Evolutionary conservation across 2,329 filamentous ascomycete species (phyloP).

Genomic region (Ceratocystis alfenasii): DNA sequence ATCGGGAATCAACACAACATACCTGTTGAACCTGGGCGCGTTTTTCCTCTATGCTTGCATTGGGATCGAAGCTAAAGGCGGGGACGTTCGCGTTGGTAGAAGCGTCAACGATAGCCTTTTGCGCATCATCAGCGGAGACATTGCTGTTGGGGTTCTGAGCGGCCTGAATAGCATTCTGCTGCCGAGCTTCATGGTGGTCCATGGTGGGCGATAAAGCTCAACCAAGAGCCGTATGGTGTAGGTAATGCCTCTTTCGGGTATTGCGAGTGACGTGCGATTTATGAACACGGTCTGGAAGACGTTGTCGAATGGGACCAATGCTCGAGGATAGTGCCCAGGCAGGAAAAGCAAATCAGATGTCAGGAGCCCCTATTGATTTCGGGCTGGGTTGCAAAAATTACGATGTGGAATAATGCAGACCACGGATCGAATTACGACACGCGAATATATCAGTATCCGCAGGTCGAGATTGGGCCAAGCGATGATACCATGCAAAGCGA

Average conservation of each 20-base stretch:
- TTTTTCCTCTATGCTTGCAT: slow-evolving; percentile 76
- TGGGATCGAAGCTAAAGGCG: slow-evolving; percentile 76
- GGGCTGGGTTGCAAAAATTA: neutral
- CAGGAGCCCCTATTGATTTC: neutral
- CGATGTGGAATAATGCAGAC: neutral
- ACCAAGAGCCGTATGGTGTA: slow-evolving; percentile 19
- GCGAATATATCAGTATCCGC: neutral
- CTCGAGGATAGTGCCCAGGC: neutral
- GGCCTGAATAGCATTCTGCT: slow-evolving; percentile 67
- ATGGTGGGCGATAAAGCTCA: slow-evolving; percentile 24
- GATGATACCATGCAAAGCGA: neutral
- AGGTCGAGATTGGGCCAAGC: neutral
- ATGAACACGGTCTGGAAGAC: neutral
- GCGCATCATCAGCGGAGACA: slow-evolving; percentile 57
- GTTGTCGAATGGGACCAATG: neutral
- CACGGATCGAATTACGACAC: neutral
- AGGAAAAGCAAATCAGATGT: neutral
- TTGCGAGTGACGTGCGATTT: neutral
- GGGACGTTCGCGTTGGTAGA: slow-evolving; percentile 65
- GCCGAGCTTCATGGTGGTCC: slow-evolving; percentile 55
- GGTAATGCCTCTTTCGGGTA: neutral
- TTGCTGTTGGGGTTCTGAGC: slow-evolving; percentile 57
- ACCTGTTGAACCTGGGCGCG: slow-evolving; percentile 66
- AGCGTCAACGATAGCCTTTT: slow-evolving; percentile 63
- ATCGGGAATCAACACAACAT: slow-evolving; percentile 30